Conservation (phyloP, 23 red algal species). For the Gracilaria vermiculophylla region DNA sequence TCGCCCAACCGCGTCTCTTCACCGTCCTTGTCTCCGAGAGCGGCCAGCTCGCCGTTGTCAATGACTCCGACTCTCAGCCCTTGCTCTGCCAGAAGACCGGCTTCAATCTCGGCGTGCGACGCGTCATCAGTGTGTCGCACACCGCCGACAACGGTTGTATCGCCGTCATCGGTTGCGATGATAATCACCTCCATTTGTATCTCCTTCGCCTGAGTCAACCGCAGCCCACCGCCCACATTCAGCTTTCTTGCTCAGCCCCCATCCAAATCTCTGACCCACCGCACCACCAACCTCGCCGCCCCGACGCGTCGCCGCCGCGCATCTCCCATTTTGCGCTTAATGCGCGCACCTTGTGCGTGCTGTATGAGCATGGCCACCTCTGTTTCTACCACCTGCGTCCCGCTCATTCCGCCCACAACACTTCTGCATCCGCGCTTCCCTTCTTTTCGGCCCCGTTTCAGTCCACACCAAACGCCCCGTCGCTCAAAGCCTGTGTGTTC, state of each 20-base stretch:
- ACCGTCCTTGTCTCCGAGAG: neutral
- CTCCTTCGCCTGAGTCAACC: neutral
- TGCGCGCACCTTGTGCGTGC: neutral
- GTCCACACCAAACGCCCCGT: neutral
- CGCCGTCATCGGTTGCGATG: neutral
- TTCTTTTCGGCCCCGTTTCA: neutral
- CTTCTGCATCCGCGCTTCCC: neutral
- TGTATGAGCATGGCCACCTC: neutral
- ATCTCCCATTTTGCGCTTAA: constrained; percentile 3
- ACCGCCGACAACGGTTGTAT: neutral
- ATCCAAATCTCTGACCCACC: neutral
- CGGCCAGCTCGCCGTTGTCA: neutral
- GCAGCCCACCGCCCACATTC: neutral
- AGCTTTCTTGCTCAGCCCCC: neutral
- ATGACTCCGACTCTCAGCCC: neutral
- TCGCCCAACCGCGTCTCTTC: neutral
- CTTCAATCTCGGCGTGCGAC: neutral
- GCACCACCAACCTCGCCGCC: neutral
- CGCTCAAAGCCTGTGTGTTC: neutral
- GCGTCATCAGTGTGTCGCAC: neutral
- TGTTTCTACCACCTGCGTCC: neutral
- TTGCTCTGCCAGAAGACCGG: neutral
- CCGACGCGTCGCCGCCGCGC: neutral
- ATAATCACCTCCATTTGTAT: neutral
- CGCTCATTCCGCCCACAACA: too few species aligned